phyloP scores from a whole-genome alignment of 352 stramenopile species.

The Phytophthora quininea region DNA sequence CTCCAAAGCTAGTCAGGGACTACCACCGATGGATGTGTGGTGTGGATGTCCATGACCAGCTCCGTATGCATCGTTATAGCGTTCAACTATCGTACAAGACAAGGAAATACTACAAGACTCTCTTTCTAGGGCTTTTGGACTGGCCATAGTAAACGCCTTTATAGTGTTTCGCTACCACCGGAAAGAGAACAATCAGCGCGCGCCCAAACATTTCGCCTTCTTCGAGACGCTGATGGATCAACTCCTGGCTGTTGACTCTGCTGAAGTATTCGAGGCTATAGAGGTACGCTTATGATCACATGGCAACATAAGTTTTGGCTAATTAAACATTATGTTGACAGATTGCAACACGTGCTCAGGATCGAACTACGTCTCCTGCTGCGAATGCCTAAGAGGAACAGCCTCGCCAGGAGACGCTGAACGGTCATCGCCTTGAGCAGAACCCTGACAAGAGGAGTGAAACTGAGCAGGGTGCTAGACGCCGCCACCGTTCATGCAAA shows the following conservation, averaged over 20 bases:
- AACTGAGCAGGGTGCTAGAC: neutral
- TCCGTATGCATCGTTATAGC: slow-evolving; percentile 21
- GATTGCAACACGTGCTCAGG: neutral
- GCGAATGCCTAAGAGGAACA: neutral
- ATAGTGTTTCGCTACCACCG: slow-evolving; percentile 9
- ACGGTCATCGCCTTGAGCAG: neutral
- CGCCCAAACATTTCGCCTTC: slow-evolving; percentile 11
- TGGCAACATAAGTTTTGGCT: neutral
- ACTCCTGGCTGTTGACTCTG: neutral
- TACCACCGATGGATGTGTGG: slow-evolving; percentile 26
- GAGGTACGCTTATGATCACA: slow-evolving; percentile 6
- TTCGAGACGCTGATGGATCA: slow-evolving; percentile 10
- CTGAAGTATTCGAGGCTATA: neutral
- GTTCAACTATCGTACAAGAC: slow-evolving; percentile 13
- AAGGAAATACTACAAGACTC: slow-evolving; percentile 26
- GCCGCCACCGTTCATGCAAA: neutral
- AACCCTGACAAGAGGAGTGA: slow-evolving; percentile 2
- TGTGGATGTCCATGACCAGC: slow-evolving; percentile 31
- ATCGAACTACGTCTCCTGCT: neutral
- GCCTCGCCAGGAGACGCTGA: neutral
- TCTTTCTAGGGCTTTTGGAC: slow-evolving; percentile 27
- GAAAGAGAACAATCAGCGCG: neutral
- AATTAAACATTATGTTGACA: neutral
- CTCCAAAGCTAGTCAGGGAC: slow-evolving; percentile 13
- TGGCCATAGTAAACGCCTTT: slow-evolving; percentile 26